A percentile compares a stretch with the other conserved stretches of the same genome.
Evolutionary conservation across 495 filamentous ascomycete genomes (phyloP).

Genomic region (Chaetomium cochliodes): DNA sequence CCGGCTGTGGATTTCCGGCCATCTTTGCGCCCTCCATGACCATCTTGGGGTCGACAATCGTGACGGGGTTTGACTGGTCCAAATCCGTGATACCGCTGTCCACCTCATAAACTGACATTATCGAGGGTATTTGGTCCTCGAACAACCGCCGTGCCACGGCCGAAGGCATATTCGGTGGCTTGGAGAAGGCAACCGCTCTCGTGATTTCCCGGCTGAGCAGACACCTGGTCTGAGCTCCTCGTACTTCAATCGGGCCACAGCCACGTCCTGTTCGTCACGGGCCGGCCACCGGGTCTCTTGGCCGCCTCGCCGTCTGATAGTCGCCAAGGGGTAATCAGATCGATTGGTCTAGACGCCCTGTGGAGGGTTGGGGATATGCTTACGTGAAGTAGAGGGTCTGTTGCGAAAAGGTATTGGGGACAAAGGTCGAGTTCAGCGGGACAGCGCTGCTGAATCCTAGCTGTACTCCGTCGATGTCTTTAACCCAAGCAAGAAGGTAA

Average conservation of each 20-base stretch:
- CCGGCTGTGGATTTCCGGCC: slow-evolving; percentile 32
- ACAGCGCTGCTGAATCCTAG: slow-evolving; percentile 43
- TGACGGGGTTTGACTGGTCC: slow-evolving; percentile 46
- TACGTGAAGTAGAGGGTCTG: background rate
- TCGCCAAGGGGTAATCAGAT: slow-evolving; percentile 14
- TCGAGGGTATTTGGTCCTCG: slow-evolving; percentile 68
- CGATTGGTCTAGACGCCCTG: slow-evolving; percentile 4
- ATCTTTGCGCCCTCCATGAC: slow-evolving; percentile 43
- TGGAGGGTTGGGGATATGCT: background rate
- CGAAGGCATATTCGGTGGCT: slow-evolving; percentile 52
- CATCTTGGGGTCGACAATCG: slow-evolving; percentile 44
- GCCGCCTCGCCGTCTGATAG: slow-evolving; percentile 24
- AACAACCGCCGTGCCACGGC: slow-evolving; percentile 52
- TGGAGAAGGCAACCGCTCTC: background rate
- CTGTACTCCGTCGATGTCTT: slow-evolving; percentile 9
- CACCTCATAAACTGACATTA: slow-evolving; percentile 68
- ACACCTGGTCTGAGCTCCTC: slow-evolving; percentile 19
- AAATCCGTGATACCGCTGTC: slow-evolving; percentile 40
- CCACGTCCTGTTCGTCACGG: slow-evolving; percentile 26
- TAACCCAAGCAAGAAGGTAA: slow-evolving; percentile 6
- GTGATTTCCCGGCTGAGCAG: slow-evolving; percentile 1
- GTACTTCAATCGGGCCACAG: slow-evolving; percentile 29
- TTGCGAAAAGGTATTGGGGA: slow-evolving; percentile 4
- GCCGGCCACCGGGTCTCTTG: slow-evolving; percentile 28
- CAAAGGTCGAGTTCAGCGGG: slow-evolving; percentile 21